Evolutionary conservation across 768 basidiomycete species (phyloP).

Genomic region (Boletus fagicola): DNA sequence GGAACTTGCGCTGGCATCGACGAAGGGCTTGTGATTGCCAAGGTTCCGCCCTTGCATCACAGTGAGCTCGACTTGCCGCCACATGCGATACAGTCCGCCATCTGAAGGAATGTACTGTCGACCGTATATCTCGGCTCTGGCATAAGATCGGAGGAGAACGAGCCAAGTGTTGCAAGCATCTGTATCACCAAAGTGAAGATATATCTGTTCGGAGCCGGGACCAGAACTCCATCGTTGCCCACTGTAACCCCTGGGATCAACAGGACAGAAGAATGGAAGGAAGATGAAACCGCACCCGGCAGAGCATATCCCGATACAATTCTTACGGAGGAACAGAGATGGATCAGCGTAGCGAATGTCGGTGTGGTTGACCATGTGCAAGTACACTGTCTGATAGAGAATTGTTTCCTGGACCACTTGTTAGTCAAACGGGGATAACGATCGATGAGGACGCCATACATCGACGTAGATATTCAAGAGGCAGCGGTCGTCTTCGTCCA

Average conservation of each 20-base stretch:
- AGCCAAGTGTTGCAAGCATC: conserved; percentile 75
- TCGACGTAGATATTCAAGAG: conserved; percentile 74
- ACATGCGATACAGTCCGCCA: conserved; percentile 83
- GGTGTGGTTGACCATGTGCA: conserved; percentile 72
- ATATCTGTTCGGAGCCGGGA: conserved; percentile 60
- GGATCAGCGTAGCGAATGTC: conserved; percentile 76
- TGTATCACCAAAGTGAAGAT: conserved; percentile 65
- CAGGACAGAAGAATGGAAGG: conserved; percentile 3
- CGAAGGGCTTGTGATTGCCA: conserved; percentile 46
- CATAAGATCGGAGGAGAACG: conserved; percentile 76
- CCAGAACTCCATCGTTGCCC: conserved; percentile 59
- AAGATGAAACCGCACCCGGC: conserved; percentile 43
- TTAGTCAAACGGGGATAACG: conserved; percentile 10
- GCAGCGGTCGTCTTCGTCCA: conserved; percentile 65
- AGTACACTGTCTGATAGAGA: conserved; percentile 68
- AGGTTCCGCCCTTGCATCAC: conserved; percentile 75
- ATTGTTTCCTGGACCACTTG: conserved; percentile 55
- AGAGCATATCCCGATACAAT: conserved; percentile 72
- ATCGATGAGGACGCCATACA: conserved; percentile 40
- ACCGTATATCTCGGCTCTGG: conserved; percentile 77
- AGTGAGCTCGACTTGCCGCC: conserved; percentile 75
- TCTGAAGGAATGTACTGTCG: conserved; percentile 50
- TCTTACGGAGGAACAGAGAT: conserved; percentile 73
- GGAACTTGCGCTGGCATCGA: conserved; percentile 25
- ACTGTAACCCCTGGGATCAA: conserved; percentile 33